These are phyloP conservation scores for Chernovozyma aurita DNA, from an alignment of 1,139 yeast genomes.

Conservation along the genomic window DNA sequence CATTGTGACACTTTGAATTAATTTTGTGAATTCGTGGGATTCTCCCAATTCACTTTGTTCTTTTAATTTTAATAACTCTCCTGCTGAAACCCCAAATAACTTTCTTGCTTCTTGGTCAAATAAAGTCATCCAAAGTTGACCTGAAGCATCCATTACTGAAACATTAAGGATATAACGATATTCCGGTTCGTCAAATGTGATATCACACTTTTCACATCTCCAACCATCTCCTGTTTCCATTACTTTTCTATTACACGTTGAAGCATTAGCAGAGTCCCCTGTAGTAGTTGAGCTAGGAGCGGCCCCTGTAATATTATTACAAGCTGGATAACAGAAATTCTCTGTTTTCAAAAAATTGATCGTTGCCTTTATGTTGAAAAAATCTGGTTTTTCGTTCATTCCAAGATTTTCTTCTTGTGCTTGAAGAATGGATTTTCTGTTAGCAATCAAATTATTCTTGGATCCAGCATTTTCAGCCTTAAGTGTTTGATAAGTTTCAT, in stretches of 20 bases:
- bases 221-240: slow-evolving; percentile 72
- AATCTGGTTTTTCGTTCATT: slow-evolving; percentile 71
- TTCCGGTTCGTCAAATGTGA: slow-evolving; percentile 60
- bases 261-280: slow-evolving; percentile 11
- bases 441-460: slow-evolving; percentile 20
- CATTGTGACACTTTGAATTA: slow-evolving; percentile 54
- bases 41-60: slow-evolving; percentile 31
- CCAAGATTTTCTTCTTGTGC: slow-evolving; percentile 73
- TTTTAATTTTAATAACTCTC: slow-evolving; percentile 53
- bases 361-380: slow-evolving; percentile 69
- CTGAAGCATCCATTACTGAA: slow-evolving; percentile 72
- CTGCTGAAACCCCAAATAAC: slow-evolving; percentile 67
- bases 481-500: slow-evolving; percentile 58
- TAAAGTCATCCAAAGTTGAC: slow-evolving; percentile 80
- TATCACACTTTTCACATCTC: slow-evolving; percentile 93
- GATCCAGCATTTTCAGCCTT: slow-evolving; percentile 32
- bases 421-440: slow-evolving; percentile 62
- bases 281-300: slow-evolving; percentile 14
- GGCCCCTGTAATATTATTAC: slow-evolving; percentile 42
- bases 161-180: slow-evolving; percentile 75
- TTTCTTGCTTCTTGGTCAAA: slow-evolving; percentile 81
- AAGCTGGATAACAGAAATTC: slow-evolving; percentile 87
- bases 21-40: slow-evolving; percentile 45
- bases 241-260: slow-evolving; percentile 78
- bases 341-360: slow-evolving; percentile 69